Conservation (phyloP, 2,329 filamentous ascomycete species). For the Fusarium pilosicola region DNA sequence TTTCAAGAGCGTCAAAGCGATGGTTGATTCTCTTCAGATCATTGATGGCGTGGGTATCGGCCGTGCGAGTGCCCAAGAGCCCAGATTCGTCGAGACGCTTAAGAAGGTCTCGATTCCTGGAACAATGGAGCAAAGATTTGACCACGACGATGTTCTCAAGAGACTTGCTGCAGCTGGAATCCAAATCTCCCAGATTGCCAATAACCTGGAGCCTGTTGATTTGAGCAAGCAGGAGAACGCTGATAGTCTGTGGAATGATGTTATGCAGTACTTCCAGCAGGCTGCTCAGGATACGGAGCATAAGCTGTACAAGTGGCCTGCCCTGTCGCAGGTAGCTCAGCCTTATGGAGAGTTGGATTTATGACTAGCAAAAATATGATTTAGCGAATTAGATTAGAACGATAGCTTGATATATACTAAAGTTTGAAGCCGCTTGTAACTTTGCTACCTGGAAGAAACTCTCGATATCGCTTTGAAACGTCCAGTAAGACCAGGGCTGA, state of each 20-base stretch:
- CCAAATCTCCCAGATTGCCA: slow-evolving; percentile 25
- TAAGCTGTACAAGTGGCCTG: slow-evolving; percentile 10
- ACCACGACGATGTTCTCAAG: slow-evolving; percentile 15
- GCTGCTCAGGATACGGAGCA: slow-evolving; percentile 8
- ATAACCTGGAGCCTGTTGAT: slow-evolving; percentile 9
- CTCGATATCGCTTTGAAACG: too few species aligned
- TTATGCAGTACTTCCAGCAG: slow-evolving; percentile 9
- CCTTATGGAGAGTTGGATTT: slow-evolving; percentile 15
- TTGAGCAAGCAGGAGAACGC: slow-evolving; percentile 24
- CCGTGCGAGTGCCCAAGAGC: slow-evolving; percentile 17
- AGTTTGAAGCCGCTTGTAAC: too few species aligned
- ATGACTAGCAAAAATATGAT: neutral
- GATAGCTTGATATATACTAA: neutral
- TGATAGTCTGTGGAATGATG: slow-evolving; percentile 19
- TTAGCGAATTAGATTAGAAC: neutral
- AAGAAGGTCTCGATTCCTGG: slow-evolving; percentile 1
- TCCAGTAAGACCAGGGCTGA: neutral
- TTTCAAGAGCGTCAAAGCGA: slow-evolving; percentile 13
- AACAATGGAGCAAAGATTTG: slow-evolving; percentile 7
- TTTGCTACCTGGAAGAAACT: neutral
- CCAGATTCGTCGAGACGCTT: neutral
- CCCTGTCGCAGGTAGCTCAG: slow-evolving; percentile 1
- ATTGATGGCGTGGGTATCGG: slow-evolving; percentile 26
- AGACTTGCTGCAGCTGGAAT: slow-evolving; percentile 13
- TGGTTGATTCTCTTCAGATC: slow-evolving; percentile 23